Percentiles rank a stretch among this genome's conserved stretches.
These are phyloP conservation scores for Ramalina peruviana DNA, from an alignment of 495 filamentous ascomycete species.

Conservation along the genomic window DNA sequence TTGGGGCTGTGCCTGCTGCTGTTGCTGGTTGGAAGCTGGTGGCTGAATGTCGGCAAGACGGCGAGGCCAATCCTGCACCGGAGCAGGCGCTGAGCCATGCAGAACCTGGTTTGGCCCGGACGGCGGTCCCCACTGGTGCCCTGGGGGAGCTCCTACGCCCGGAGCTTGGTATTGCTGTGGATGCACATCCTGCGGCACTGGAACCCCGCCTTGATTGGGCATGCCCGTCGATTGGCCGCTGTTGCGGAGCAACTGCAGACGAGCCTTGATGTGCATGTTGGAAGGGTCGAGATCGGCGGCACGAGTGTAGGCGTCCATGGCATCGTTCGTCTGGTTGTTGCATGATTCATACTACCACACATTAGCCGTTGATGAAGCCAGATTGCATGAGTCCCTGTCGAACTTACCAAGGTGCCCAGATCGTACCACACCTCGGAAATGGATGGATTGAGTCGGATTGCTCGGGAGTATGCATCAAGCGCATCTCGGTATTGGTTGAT, in stretches of 20 bases:
- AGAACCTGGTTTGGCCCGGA: slow-evolving; percentile 46
- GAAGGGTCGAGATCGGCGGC: slow-evolving; percentile 86
- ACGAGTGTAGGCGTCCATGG: slow-evolving; percentile 86
- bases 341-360: slow-evolving; percentile 76
- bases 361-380: slow-evolving; percentile 13
- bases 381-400: slow-evolving; percentile 5
- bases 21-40: slow-evolving; percentile 15
- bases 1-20: slow-evolving; percentile 47
- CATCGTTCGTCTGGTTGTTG: slow-evolving; percentile 96
- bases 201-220: slow-evolving; percentile 51
- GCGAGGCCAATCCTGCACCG: slow-evolving; percentile 59
- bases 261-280: slow-evolving; percentile 93
- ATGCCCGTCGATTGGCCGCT: slow-evolving; percentile 59
- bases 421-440: slow-evolving; percentile 99
- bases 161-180: slow-evolving; percentile 70
- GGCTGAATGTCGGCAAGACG: slow-evolving; percentile 63
- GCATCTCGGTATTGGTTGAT: slow-evolving; percentile 99
- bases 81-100: slow-evolving; percentile 45
- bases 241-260: slow-evolving; percentile 70
- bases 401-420: slow-evolving; percentile 81
- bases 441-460: slow-evolving; percentile 94
- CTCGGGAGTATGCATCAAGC: slow-evolving; percentile 94
- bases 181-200: slow-evolving; percentile 72
- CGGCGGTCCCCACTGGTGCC: slow-evolving; percentile 63
- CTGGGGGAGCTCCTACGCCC: slow-evolving; percentile 56